Evolutionary conservation across 257 asterid species (phyloP).

Genomic region (Nicotiana undulata): DNA sequence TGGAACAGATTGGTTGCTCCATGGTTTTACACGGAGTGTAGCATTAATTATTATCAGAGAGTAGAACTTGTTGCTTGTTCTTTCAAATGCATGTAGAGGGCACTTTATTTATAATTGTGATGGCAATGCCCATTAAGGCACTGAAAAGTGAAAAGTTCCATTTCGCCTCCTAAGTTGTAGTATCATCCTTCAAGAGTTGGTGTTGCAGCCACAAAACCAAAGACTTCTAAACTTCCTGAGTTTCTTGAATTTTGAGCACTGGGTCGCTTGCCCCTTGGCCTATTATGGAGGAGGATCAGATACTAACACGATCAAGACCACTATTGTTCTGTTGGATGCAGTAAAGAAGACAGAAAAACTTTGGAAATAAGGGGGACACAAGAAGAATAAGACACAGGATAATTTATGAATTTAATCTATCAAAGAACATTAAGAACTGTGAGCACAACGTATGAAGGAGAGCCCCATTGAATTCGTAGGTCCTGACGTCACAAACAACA

Average conservation of each 20-base stretch:
- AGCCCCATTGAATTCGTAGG: neutral
- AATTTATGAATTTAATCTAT: neutral
- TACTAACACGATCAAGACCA: neutral
- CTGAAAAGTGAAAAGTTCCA: neutral
- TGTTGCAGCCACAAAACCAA: neutral
- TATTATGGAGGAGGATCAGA: neutral
- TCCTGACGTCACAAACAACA: neutral
- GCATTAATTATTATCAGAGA: neutral
- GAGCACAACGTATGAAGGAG: neutral
- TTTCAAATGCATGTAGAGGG: neutral
- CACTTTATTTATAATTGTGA: neutral
- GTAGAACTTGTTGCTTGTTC: neutral
- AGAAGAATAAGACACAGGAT: neutral
- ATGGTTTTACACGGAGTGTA: neutral
- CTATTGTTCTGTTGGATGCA: neutral
- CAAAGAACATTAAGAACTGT: neutral
- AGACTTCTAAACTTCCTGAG: neutral
- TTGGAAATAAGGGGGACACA: neutral
- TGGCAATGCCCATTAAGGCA: neutral
- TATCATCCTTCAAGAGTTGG: neutral
- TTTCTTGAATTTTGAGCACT: neutral
- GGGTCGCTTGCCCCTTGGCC: neutral
- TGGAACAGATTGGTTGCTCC: neutral
- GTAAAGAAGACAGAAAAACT: neutral
- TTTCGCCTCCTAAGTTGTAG: neutral